phyloP scores from a whole-genome alignment of 106 monocot species.

The Dioscorea dumetorum region DNA sequence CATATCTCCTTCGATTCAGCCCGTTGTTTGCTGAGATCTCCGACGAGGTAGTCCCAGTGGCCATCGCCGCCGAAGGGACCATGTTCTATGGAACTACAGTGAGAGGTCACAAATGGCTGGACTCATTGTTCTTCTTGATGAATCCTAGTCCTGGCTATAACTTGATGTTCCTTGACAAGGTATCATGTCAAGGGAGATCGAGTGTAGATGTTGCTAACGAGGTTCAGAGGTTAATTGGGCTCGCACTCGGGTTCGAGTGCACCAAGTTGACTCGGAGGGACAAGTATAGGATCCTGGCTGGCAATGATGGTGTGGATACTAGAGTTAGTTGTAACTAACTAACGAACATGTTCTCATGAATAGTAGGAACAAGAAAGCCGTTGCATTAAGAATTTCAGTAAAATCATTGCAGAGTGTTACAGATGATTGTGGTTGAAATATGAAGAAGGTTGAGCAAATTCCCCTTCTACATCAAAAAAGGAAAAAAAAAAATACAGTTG shows the following conservation, averaged over 20 bases:
- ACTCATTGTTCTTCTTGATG: conserved; percentile 56
- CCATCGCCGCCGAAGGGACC: conserved; percentile 14
- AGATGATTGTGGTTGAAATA: background rate
- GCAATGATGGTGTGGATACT: conserved; percentile 20
- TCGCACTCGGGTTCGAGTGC: conserved; percentile 22
- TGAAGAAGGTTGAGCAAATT: conserved; percentile 4
- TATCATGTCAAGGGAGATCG: background rate
- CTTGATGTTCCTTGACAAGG: conserved; percentile 16
- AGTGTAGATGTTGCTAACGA: conserved; percentile 20
- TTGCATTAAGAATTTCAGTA: background rate
- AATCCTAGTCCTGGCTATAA: conserved; percentile 36
- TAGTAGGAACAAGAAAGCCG: background rate
- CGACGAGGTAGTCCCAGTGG: conserved; percentile 32
- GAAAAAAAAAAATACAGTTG: conserved; percentile 16
- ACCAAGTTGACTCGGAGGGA: conserved; percentile 28
- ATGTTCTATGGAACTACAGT: conserved; percentile 53
- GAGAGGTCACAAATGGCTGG: conserved; percentile 37
- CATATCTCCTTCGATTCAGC: conserved; percentile 50
- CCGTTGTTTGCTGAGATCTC: conserved; percentile 47
- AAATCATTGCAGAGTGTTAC: conserved; percentile 1
- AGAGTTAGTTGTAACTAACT: background rate
- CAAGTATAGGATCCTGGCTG: conserved; percentile 37
- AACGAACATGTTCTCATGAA: too few species aligned
- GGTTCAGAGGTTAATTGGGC: conserved; percentile 22
- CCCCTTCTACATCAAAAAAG: conserved; percentile 6